Conservation (phyloP, 2,329 filamentous ascomycete genomes). For the Ophiostoma piceae region DNA sequence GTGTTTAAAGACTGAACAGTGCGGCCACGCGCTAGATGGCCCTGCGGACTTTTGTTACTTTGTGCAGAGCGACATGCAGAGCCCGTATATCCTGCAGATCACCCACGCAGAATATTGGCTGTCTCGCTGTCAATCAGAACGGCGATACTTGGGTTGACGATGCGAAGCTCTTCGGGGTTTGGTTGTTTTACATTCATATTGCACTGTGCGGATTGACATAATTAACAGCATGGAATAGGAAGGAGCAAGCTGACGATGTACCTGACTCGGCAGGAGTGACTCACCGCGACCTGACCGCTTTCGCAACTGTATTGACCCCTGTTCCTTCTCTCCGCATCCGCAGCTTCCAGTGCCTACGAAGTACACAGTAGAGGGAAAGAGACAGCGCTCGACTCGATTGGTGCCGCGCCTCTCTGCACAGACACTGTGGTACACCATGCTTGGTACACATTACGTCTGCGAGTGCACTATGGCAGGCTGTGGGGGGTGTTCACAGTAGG, state of each 20-base stretch:
- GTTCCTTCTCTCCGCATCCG: neutral
- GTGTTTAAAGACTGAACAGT: neutral
- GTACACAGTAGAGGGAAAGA: no score
- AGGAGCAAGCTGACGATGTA: neutral
- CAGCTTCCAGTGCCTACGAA: no score
- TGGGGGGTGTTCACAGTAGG: neutral
- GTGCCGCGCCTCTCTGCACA: no score
- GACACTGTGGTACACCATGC: neutral
- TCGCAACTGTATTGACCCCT: neutral
- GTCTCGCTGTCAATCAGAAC: no score
- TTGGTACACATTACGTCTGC: neutral
- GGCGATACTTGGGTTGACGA: no score
- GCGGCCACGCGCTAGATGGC: neutral
- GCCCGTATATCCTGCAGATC: neutral
- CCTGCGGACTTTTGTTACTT: neutral
- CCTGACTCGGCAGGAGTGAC: neutral
- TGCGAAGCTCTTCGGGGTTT: neutral
- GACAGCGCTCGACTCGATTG: neutral
- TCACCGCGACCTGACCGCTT: constrained; percentile 3
- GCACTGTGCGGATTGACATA: neutral
- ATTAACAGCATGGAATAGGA: neutral
- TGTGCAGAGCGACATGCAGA: neutral
- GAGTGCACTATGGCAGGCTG: neutral
- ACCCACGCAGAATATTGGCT: neutral
- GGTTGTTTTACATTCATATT: neutral